Conservation (phyloP, 2,329 filamentous ascomycete species). For the Metarhizium robertsii region DNA sequence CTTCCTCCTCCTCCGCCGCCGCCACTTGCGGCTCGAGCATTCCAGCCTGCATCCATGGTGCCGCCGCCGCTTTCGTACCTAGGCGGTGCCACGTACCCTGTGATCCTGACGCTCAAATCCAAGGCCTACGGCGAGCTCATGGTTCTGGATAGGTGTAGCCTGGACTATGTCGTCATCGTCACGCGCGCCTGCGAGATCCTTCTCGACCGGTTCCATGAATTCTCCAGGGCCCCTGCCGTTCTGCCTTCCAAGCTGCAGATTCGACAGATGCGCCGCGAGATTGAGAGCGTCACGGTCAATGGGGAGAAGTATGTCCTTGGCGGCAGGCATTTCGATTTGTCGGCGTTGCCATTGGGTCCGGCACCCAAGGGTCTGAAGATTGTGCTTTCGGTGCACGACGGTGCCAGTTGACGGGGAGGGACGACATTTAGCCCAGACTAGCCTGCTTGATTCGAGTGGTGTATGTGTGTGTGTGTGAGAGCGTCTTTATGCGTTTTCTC, state of each 20-base stretch:
- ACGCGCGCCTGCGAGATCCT: not conserved
- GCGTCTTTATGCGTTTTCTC: no score
- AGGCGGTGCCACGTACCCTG: not conserved
- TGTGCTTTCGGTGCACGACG: not conserved
- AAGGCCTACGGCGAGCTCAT: not conserved
- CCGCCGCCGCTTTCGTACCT: not conserved
- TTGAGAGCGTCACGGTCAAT: not conserved
- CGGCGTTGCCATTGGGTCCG: not conserved
- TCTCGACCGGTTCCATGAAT: not conserved
- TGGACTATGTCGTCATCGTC: not conserved
- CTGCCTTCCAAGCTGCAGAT: not conserved
- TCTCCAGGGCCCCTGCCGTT: not conserved
- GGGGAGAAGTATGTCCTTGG: not conserved
- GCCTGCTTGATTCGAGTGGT: no score
- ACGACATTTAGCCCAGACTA: no score
- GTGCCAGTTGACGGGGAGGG: not conserved
- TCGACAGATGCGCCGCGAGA: not conserved
- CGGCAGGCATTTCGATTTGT: not conserved
- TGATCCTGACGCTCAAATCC: not conserved
- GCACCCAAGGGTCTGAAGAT: not conserved
- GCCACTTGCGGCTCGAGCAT: no score
- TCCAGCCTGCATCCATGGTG: no score
- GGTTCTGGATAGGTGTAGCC: not conserved
- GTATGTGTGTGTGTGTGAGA: no score
- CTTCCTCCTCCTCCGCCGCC: not conserved